Base-by-base conservation (phyloP, 2,329 filamentous ascomycete species). In the Ascosphaera pollenicola region DNA sequence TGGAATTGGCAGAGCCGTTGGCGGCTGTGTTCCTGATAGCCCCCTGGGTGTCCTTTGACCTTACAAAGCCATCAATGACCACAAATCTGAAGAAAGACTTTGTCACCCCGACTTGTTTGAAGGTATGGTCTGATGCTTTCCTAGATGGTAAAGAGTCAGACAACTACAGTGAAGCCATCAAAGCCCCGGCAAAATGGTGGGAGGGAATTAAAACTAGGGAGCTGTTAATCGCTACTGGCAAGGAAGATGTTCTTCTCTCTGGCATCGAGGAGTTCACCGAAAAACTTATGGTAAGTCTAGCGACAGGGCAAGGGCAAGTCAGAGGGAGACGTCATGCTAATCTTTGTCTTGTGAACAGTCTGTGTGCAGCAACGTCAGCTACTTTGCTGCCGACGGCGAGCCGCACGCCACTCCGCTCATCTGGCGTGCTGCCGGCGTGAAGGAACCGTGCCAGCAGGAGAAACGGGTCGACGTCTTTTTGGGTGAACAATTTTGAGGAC, bases 21-120 rank as follows among this genome's bases (percentile, higher is more conserved):
- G 51, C 50, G 2, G 68, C 60, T 1, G 56, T 62, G 0, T 49
- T 74, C 18, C 56, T 69, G 0, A 62, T 72, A 30, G 65, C 62
- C 1, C 70, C 71, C 0, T 76, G 72, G 71, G 57, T 62, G 2
- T 61, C 61, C 1, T 65, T 75, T 43, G 55, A 59, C n/a, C 57
- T 55, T 1, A 51, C 60, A 15, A 60, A 61, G 18, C 50, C 55
- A 0, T 60, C 58, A 2, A 62, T 59, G 36, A 47, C 49, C 5
- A 50, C 53, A 7, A 71, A 73, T 41, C 55, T 56, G 2, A 55
- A 61, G 17, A 67, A 63, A 34, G 70, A 75, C 47, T 53, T 66
- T 39, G 58, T 75, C 35, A 56, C 59, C 10, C 48, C 51, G 0
- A 47, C 48, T 1, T 51, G 59, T 0, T 58, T 62, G 1, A 46